Conservation (phyloP, 176 grass and related monocot genomes). For the Themeda triandra region DNA sequence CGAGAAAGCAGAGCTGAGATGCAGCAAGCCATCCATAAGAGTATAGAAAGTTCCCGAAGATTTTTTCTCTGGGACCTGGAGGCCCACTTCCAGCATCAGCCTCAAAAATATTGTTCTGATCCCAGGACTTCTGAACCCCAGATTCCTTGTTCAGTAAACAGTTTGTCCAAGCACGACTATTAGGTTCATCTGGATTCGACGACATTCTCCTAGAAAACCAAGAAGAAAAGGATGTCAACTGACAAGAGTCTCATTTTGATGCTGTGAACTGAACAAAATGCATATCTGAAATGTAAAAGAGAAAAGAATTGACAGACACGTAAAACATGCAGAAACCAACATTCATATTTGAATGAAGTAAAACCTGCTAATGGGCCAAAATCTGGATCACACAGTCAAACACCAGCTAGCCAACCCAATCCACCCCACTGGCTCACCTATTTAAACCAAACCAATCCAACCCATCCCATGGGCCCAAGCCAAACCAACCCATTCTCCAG, state of each 20-base stretch:
- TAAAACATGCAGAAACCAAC: not conserved
- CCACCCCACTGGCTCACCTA: too few species aligned
- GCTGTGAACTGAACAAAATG: not conserved
- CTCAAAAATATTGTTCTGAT: slow-evolving; percentile 60
- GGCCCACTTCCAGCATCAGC: slow-evolving; percentile 39
- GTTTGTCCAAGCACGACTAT: slow-evolving; percentile 50
- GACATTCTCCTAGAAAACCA: slow-evolving; percentile 40
- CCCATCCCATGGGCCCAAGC: not conserved
- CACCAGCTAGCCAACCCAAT: too few species aligned
- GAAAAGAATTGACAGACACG: not conserved
- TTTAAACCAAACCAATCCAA: too few species aligned
- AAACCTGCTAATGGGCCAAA: too few species aligned
- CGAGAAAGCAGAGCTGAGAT: slow-evolving; percentile 61
- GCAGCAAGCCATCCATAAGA: slow-evolving; percentile 76
- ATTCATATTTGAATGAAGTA: not conserved
- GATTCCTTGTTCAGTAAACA: slow-evolving; percentile 47
- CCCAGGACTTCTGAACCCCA: slow-evolving; percentile 42
- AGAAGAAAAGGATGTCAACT: slow-evolving; percentile 2
- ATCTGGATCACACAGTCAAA: too few species aligned
- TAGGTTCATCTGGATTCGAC: slow-evolving; percentile 22
- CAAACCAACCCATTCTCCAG: too few species aligned
- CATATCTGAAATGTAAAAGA: not conserved
- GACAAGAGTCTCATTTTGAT: not conserved
- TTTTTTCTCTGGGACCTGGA: slow-evolving; percentile 47
- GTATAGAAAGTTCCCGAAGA: slow-evolving; percentile 74